A percentile compares a stretch with the other conserved stretches of the same genome.
These are phyloP conservation scores for Opeltia flavorubescens DNA, from an alignment of 495 filamentous ascomycete species.

Conservation along the genomic window DNA sequence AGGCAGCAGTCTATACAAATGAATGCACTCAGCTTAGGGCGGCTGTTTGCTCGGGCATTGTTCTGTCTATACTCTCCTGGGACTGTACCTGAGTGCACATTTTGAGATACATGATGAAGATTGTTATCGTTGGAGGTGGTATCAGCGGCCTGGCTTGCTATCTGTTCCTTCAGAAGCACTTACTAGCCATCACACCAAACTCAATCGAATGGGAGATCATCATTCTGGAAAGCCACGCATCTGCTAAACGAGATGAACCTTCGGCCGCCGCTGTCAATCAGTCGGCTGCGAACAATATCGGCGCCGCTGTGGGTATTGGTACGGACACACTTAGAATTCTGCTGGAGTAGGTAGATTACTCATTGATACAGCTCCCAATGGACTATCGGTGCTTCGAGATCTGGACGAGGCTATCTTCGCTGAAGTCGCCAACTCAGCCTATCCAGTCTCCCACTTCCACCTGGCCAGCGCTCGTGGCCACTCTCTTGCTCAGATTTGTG, in stretches of 20 bases:
- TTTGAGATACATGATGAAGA: constrained; percentile 40
- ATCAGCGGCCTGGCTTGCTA: constrained; percentile 35
- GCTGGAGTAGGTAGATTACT: neutral
- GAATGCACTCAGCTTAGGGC: too few species aligned
- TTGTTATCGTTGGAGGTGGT: constrained; percentile 39
- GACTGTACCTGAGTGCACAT: too few species aligned
- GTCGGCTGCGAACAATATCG: constrained; percentile 26
- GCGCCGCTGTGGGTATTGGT: constrained; percentile 32
- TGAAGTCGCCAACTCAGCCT: constrained; percentile 24
- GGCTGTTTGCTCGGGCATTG: too few species aligned
- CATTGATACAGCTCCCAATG: constrained; percentile 26
- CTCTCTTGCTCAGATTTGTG: constrained; percentile 17
- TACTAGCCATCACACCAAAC: constrained; percentile 19
- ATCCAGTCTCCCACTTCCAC: constrained; percentile 21
- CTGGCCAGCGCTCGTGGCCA: constrained; percentile 27
- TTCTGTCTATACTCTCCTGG: too few species aligned
- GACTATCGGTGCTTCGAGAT: constrained; percentile 29
- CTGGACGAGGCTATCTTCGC: constrained; percentile 25
- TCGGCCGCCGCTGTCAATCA: neutral
- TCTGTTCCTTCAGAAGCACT: constrained; percentile 34
- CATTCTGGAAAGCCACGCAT: constrained; percentile 26
- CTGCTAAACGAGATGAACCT: neutral
- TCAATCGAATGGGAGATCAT: constrained; percentile 16
- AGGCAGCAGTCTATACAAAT: too few species aligned
- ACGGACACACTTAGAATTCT: neutral